Conservation (phyloP, 164 flowering plant genomes). For the Vitis rupestris region DNA sequence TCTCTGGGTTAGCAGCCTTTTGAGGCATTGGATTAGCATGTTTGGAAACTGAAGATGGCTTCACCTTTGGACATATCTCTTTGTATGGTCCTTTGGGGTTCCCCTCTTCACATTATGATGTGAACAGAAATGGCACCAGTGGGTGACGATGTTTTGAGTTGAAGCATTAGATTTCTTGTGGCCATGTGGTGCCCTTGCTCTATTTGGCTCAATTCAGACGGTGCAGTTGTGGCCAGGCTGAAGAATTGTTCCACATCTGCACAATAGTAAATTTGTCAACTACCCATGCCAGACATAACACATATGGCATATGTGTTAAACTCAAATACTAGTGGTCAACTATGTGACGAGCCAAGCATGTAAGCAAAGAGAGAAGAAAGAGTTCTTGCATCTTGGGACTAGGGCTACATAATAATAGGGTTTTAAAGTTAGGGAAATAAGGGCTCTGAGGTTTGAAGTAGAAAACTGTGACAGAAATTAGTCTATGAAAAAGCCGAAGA, state of each 20-base stretch:
- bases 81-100: conserved; percentile 61
- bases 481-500: too few relatives aligned
- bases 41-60: conserved; percentile 12
- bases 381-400: too few relatives aligned
- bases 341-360: too few relatives aligned
- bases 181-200: conserved; percentile 27
- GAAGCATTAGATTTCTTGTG: conserved; percentile 24
- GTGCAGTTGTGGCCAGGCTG: conserved; percentile 76
- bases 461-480: too few relatives aligned
- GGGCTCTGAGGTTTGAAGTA: too few relatives aligned
- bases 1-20: neutral
- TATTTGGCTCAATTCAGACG: conserved; percentile 57
- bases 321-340: neutral
- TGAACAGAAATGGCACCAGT: conserved; percentile 71
- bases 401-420: too few relatives aligned
- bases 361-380: too few relatives aligned
- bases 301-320: neutral
- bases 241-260: conserved; percentile 82
- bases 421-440: too few relatives aligned
- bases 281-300: too few relatives aligned
- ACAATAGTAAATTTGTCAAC: conserved; percentile 4
- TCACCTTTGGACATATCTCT: conserved; percentile 36
- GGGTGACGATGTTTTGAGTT: conserved; percentile 56
- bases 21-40: conserved; percentile 1
- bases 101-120: conserved; percentile 65